Base-by-base conservation (phyloP, 345 rosid genomes). In the Adansonia digitata region DNA sequence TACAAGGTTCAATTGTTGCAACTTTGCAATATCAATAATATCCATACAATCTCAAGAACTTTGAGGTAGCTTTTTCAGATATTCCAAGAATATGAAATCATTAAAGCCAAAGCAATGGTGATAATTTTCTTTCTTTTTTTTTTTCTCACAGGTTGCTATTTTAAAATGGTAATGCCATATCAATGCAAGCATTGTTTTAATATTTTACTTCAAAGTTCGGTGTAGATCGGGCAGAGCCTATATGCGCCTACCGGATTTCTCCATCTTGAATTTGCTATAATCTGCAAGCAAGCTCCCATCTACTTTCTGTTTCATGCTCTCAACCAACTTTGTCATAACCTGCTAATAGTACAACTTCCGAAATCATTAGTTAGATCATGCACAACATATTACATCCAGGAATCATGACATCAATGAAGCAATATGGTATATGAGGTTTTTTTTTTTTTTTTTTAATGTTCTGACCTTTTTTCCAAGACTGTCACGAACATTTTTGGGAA, bases 241-340 rank as follows among this genome's bases (percentile, higher is more conserved):
- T 45, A 62, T 55, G 15, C 12, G 63, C 2, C 61, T 74, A 65
- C 43, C 75, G 1, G 74, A 35, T 18, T 27, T 81, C 72, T 87
- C 90, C 71, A 76, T 77, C 83, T 86, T 88, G 90, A 94, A 94
- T 72, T 79, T 74, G 73, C 85, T 83, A 73, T 91, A 94, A 76
- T 94, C 97, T 5, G 92, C 88, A 24, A 94, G 90, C 85, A 92
- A 86, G 85, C 94, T 88, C 5, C 84, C 80, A 29, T 89, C 91
- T 46, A 90, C 98, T 82, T 88, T 91, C 46, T 79, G 83, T 87
- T 92, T 91, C 97, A 94, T 89, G 86, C 87, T 90, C 76, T 88
- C 87, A 76, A 88, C 87, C 85, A 92, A 74, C 79, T 83, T 80
- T 17, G 78, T 86, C 76, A 94, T 79, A 63, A 88, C 85, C 98